Conservation (phyloP, 106 monocot species). For the Amphibolis antarctica region DNA sequence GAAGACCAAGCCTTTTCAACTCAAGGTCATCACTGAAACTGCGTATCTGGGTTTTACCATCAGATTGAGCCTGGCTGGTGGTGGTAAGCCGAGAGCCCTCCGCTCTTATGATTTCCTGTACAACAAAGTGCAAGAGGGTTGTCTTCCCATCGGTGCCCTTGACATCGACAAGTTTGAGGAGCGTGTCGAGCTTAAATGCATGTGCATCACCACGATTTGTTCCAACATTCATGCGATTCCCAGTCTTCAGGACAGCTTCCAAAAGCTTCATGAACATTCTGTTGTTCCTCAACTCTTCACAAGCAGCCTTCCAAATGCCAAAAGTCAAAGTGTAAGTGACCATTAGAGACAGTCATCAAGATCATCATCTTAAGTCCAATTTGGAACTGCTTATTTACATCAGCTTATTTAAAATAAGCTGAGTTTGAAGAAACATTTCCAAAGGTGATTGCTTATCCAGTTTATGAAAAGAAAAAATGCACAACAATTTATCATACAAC, state of each 20-base stretch:
- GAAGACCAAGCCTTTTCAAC: slow-evolving; percentile 22
- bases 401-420: too few species aligned
- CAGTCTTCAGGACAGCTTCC: slow-evolving; percentile 41
- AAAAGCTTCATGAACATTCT: slow-evolving; percentile 34
- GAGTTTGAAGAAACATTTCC: too few species aligned
- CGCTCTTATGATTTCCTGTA: slow-evolving; percentile 30
- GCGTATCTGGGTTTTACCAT: not conserved
- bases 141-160: slow-evolving; percentile 48
- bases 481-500: too few species aligned
- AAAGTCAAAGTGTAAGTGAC: not conserved
- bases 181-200: slow-evolving; percentile 45
- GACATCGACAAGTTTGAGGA: slow-evolving; percentile 36
- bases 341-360: not conserved
- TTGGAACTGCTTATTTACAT: too few species aligned
- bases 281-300: slow-evolving; percentile 34
- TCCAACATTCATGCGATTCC: slow-evolving; percentile 44
- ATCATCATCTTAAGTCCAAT: not conserved
- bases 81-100: slow-evolving; percentile 20
- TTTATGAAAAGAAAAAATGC: too few species aligned
- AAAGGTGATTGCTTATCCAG: too few species aligned
- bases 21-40: slow-evolving; percentile 17
- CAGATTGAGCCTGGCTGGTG: not conserved
- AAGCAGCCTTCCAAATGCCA: slow-evolving; percentile 21
- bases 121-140: slow-evolving; percentile 42
- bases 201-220: slow-evolving; percentile 30